Base-by-base conservation (phyloP, 805 yeast genomes). In the Kodamaea kaohsiungensis region DNA sequence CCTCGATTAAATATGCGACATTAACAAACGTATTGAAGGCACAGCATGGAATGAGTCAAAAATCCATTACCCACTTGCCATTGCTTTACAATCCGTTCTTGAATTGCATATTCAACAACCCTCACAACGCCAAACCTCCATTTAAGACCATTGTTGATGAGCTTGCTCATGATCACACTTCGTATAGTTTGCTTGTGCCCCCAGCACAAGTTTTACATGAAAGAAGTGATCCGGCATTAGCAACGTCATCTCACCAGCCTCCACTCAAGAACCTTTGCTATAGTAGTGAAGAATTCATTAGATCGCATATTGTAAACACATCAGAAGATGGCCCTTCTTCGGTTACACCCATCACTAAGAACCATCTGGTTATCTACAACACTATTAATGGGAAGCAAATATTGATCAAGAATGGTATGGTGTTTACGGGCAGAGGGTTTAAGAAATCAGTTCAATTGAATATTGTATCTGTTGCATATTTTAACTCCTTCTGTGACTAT, bases 121-220 rank as follows among this genome's bases (percentile, higher is more conserved):
- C 88, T 0, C 65, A 65, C 46, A 62, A 65, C 37, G 55, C 56
- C 22, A 70, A 73, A 71, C 53, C 83, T 0, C 78, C 85, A 13
- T 69, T 78, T 49, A 79, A 76, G 54, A 75, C 74, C n/a, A 71
- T 82, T 7, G 74, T 84, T 38, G 64, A 68, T 3, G 76, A 67
- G 49, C 61, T 87, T 19, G 61, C 75, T 1, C 66, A 62, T 43
- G 69, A 67, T 56, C 82, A 86, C 39, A 76, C 75, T 16, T 80
- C 79, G n/a, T 84, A 78, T 64, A 75, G 84, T 1, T 64, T 89
- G 12, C 64, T 89, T n/a, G 84, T 87, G 0, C 96, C 96, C 0
- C 82, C 84, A 4, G 70, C 87, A 0, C 64, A 68, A 25, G 67
- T 79, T 2, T 70, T 88, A 12, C 66, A 68, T 39, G 65, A 69